Conservation (phyloP, 2,329 filamentous ascomycete genomes). For the Colletotrichum sp. region DNA sequence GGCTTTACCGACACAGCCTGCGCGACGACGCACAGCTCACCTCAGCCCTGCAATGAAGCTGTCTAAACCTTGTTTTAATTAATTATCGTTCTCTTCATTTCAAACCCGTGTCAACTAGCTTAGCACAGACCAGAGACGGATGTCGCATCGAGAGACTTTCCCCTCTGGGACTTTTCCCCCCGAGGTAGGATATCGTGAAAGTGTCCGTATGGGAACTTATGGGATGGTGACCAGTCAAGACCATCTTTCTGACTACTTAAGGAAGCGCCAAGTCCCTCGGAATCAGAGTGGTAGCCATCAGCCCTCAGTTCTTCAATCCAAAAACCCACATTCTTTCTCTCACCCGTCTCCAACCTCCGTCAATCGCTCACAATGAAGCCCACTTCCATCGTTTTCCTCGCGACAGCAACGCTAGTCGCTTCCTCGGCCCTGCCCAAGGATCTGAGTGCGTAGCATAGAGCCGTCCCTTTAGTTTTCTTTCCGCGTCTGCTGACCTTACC, state of each 20-base stretch:
- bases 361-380: background rate
- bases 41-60: background rate
- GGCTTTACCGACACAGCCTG: background rate
- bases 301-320: background rate
- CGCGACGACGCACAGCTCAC: background rate
- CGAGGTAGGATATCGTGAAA: background rate
- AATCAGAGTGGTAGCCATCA: background rate
- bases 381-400: background rate
- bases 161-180: background rate
- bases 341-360: background rate
- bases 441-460: background rate
- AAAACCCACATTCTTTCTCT: background rate
- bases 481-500: background rate
- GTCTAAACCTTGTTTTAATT: background rate
- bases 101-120: background rate
- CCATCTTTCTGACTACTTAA: background rate
- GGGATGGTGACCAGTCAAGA: background rate
- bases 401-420: background rate
- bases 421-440: background rate
- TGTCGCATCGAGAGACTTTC: background rate
- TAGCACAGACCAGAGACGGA: background rate
- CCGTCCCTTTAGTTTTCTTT: background rate
- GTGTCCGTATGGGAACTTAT: background rate
- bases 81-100: background rate
- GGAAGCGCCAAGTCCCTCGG: background rate